Evolutionary conservation across 2,329 filamentous ascomycete genomes (phyloP).

Genomic region (Fusarium poae): DNA sequence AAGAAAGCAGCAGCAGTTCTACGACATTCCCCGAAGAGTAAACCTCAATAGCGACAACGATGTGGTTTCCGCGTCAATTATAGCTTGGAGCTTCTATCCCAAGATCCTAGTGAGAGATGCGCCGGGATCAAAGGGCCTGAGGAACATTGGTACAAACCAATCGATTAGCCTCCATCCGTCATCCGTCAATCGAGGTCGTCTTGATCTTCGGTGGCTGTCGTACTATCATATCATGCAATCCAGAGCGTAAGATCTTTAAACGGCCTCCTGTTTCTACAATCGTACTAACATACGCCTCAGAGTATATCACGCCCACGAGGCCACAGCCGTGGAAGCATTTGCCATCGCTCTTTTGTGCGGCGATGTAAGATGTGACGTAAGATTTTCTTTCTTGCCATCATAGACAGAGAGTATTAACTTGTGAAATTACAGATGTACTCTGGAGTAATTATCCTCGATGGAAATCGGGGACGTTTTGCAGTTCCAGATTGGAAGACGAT

Average conservation of each 20-base stretch:
- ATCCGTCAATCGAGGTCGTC: slow-evolving; percentile 83
- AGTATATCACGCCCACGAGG: slow-evolving; percentile 91
- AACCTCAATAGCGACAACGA: slow-evolving; percentile 86
- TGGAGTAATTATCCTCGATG: slow-evolving; percentile 87
- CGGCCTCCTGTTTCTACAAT: not conserved
- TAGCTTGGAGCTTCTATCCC: slow-evolving; percentile 96
- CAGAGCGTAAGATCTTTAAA: slow-evolving; percentile 70
- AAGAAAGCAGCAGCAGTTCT: slow-evolving; percentile 79
- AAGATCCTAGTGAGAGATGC: slow-evolving; percentile 87
- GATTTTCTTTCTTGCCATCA: slow-evolving; percentile 41
- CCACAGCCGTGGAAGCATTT: slow-evolving; percentile 83
- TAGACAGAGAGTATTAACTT: slow-evolving; percentile 4
- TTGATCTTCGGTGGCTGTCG: slow-evolving; percentile 82
- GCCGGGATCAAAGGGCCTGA: slow-evolving; percentile 77
- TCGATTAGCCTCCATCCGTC: slow-evolving; percentile 87
- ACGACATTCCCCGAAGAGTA: slow-evolving; percentile 81
- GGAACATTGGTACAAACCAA: slow-evolving; percentile 94
- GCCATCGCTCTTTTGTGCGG: slow-evolving; percentile 87
- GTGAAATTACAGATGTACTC: slow-evolving; percentile 75
- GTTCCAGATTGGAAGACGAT: slow-evolving; percentile 91
- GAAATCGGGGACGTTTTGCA: slow-evolving; percentile 86
- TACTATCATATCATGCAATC: slow-evolving; percentile 99
- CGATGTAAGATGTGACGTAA: slow-evolving; percentile 86
- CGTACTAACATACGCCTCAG: slow-evolving; percentile 55
- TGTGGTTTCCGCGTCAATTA: slow-evolving; percentile 80